phyloP scores from a whole-genome alignment of 2,329 filamentous ascomycete genomes.

The Diplocarpon mali region DNA sequence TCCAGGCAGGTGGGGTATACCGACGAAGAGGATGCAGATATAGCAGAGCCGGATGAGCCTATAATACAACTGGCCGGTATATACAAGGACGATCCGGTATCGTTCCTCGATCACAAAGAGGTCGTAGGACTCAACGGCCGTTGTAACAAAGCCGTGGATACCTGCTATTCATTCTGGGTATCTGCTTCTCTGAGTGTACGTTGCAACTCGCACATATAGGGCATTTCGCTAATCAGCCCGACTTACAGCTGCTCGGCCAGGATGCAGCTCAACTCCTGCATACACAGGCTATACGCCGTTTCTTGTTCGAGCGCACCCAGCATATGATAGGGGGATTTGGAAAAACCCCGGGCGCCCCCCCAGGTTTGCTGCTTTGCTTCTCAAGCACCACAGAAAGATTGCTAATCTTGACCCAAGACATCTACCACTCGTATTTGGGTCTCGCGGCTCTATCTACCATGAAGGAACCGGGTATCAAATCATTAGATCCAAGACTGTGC shows the following conservation, averaged over 20 bases:
- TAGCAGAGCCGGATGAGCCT: slow-evolving; percentile 2
- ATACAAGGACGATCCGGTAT: slow-evolving; percentile 16
- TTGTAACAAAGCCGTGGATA: slow-evolving; percentile 84
- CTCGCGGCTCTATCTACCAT: slow-evolving; percentile 68
- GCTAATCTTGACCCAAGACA: slow-evolving; percentile 35
- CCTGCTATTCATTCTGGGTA: slow-evolving; percentile 94
- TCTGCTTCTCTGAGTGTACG: slow-evolving; percentile 47
- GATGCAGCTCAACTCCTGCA: slow-evolving; percentile 42
- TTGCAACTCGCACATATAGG: not conserved
- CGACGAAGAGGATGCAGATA: slow-evolving; percentile 27
- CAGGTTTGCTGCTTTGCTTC: slow-evolving; percentile 35
- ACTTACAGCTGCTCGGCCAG: slow-evolving; percentile 43
- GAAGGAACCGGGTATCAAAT: slow-evolving; percentile 56
- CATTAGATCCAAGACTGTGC: slow-evolving; percentile 66
- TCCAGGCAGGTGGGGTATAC: slow-evolving; percentile 52
- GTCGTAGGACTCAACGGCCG: slow-evolving; percentile 78
- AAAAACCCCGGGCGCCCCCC: slow-evolving; percentile 57
- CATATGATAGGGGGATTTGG: slow-evolving; percentile 75
- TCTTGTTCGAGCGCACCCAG: slow-evolving; percentile 76
- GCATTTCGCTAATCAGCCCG: slow-evolving; percentile 8
- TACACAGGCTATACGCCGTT: slow-evolving; percentile 52
- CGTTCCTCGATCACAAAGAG: slow-evolving; percentile 24
- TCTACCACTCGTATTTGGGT: slow-evolving; percentile 85
- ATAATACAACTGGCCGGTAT: slow-evolving; percentile 9
- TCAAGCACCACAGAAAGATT: not conserved